Percentiles rank a stretch among this genome's conserved stretches.
These are phyloP conservation scores for Cercospora zeae-maydis DNA, from an alignment of 2,329 filamentous ascomycete genomes.

Conservation along the genomic window DNA sequence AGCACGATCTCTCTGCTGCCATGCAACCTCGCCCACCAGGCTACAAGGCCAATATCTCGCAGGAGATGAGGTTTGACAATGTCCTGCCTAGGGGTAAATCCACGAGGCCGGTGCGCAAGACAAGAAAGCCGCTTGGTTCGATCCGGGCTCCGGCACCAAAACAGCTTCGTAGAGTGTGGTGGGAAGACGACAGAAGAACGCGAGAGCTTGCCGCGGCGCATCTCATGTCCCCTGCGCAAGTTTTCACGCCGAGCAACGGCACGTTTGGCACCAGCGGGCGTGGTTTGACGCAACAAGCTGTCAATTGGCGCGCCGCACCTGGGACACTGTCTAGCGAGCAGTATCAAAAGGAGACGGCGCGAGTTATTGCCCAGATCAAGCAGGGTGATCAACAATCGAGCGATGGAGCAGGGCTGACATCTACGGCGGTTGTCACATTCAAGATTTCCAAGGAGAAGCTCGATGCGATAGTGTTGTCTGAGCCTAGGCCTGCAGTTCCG, in stretches of 20 bases:
- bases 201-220: conserved; percentile 4
- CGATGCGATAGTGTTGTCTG: conserved; percentile 8
- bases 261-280: conserved; percentile 15
- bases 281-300: background rate
- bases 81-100: background rate
- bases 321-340: conserved; percentile 5
- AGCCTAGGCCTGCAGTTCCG: conserved; percentile 1
- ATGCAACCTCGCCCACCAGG: background rate
- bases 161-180: conserved; percentile 7
- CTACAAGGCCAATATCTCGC: background rate
- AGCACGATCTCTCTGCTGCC: conserved; percentile 20
- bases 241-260: conserved; percentile 13
- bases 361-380: conserved; percentile 4
- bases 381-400: background rate
- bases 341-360: conserved; percentile 5
- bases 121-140: conserved; percentile 13
- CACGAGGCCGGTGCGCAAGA: conserved; percentile 5
- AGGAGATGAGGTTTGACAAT: conserved; percentile 1
- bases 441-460: conserved; percentile 15
- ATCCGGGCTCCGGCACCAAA: conserved; percentile 7
- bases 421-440: conserved; percentile 12
- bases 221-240: conserved; percentile 16
- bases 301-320: background rate
- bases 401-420: background rate
- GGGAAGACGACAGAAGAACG: conserved; percentile 6